Evolutionary conservation across 1,284 basidiomycete species (phyloP).

Genomic region (Cerioporus squamosus): DNA sequence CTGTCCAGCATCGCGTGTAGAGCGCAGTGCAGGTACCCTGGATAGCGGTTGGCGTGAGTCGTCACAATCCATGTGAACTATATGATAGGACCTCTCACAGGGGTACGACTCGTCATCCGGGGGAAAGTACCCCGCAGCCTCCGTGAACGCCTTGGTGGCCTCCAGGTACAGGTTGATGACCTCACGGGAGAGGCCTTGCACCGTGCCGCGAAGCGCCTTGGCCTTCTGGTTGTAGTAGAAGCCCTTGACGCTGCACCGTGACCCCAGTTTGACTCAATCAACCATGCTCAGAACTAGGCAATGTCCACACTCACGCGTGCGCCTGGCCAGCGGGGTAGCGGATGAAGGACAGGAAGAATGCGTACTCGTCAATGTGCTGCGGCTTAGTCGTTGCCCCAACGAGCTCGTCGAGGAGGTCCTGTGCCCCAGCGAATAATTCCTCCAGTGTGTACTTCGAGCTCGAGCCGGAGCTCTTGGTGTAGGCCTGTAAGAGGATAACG

Average conservation of each 20-base stretch:
- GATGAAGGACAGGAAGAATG: slow-evolving; percentile 36
- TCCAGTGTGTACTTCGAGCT: slow-evolving; percentile 29
- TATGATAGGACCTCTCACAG: slow-evolving; percentile 16
- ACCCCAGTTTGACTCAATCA: neutral
- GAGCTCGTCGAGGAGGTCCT: slow-evolving; percentile 33
- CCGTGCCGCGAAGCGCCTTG: neutral
- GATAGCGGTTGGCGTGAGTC: neutral
- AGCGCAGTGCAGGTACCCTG: slow-evolving; percentile 21
- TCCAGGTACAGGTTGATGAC: slow-evolving; percentile 8
- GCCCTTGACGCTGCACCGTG: slow-evolving; percentile 33
- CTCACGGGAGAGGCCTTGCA: neutral
- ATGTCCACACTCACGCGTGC: slow-evolving; percentile 33
- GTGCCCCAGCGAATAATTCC: slow-evolving; percentile 30
- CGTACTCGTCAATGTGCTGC: slow-evolving; percentile 27
- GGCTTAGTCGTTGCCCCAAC: slow-evolving; percentile 9
- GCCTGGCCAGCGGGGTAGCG: slow-evolving; percentile 42
- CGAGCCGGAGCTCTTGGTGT: slow-evolving; percentile 6
- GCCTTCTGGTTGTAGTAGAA: slow-evolving; percentile 36
- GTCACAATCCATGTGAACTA: neutral
- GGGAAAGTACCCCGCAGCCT: slow-evolving; percentile 32
- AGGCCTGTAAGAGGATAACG: slow-evolving; percentile 10
- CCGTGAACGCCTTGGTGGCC: slow-evolving; percentile 31
- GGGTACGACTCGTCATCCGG: slow-evolving; percentile 39
- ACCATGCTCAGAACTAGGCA: neutral
- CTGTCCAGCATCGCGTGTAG: slow-evolving; percentile 10